A percentile compares a stretch with the other conserved stretches of the same genome.
These are phyloP conservation scores for Aspergillus uvarum DNA, from an alignment of 2,329 filamentous ascomycete species.

Conservation along the genomic window DNA sequence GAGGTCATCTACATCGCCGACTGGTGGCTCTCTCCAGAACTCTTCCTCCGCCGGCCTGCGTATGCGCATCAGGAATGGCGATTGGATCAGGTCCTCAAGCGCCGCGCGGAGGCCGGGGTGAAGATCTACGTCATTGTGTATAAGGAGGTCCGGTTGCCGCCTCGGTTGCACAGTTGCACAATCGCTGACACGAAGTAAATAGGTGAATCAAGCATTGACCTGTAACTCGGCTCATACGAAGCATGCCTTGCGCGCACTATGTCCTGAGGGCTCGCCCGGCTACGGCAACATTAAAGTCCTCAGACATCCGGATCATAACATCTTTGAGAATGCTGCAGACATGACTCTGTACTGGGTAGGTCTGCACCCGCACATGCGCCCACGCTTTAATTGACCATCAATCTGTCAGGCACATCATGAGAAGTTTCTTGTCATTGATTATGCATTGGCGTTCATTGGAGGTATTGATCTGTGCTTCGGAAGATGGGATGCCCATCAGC, in stretches of 20 bases:
- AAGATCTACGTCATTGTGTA: conserved; percentile 94
- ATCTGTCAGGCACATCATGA: conserved; percentile 75
- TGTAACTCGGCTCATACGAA: conserved; percentile 95
- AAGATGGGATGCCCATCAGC: conserved; percentile 85
- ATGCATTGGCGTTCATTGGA: conserved; percentile 85
- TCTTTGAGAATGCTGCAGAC: conserved; percentile 88
- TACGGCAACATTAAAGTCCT: conserved; percentile 85
- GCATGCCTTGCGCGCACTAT: conserved; percentile 74
- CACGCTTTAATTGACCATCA: conserved; percentile 7
- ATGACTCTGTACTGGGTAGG: conserved; percentile 89
- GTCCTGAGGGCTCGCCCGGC: conserved; percentile 76
- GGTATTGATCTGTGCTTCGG: conserved; percentile 95
- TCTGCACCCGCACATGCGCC: neutral
- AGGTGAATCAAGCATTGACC: conserved; percentile 72
- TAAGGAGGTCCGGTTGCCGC: conserved; percentile 62
- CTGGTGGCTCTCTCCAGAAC: conserved; percentile 94
- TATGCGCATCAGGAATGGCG: conserved; percentile 81
- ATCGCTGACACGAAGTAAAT: conserved; percentile 10
- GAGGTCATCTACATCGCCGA: conserved; percentile 95
- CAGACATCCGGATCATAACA: conserved; percentile 92
- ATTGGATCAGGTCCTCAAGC: conserved; percentile 81
- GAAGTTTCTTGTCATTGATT: conserved; percentile 95
- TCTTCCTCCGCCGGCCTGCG: conserved; percentile 80
- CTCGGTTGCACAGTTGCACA: neutral
- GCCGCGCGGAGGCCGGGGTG: conserved; percentile 85